Conservation (phyloP, 345 rosid species). For the Firmiana major region DNA sequence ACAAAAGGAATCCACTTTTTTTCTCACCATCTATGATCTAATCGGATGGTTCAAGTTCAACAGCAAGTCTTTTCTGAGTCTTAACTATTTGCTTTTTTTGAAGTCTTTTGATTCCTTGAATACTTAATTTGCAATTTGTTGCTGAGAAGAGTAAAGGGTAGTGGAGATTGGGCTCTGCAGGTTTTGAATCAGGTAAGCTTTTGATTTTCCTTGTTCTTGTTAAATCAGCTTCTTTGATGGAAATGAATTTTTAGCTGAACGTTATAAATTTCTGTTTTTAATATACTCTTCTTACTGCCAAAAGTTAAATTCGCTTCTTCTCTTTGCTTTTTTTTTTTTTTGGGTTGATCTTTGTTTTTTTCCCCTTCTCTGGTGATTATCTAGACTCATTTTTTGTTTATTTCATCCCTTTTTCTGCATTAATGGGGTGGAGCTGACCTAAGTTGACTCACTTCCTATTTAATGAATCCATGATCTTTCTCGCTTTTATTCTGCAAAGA, state of each 20-base stretch:
- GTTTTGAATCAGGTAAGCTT: not conserved
- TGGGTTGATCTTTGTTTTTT: not conserved
- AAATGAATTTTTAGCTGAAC: not conserved
- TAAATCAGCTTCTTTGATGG: not conserved
- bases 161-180: not conserved
- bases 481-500: not conserved
- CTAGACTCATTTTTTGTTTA: no score
- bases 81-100: not conserved
- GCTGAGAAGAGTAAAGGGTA: not conserved
- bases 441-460: not conserved
- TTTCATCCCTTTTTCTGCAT: not conserved
- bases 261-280: not conserved
- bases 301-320: not conserved
- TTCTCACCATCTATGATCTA: not conserved
- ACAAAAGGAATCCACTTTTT: not conserved
- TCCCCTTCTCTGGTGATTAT: no score
- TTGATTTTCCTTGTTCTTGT: not conserved
- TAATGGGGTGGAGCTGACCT: not conserved
- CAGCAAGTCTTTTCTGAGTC: not conserved
- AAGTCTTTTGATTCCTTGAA: not conserved
- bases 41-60: conserved; percentile 4
- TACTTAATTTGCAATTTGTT: not conserved
- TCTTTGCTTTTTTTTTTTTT: not conserved
- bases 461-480: not conserved
- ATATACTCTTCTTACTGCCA: not conserved